Percentiles rank a stretch among this genome's conserved stretches.
phyloP scores from a whole-genome alignment of 345 rosid species.

The Rhizophora apiculata region DNA sequence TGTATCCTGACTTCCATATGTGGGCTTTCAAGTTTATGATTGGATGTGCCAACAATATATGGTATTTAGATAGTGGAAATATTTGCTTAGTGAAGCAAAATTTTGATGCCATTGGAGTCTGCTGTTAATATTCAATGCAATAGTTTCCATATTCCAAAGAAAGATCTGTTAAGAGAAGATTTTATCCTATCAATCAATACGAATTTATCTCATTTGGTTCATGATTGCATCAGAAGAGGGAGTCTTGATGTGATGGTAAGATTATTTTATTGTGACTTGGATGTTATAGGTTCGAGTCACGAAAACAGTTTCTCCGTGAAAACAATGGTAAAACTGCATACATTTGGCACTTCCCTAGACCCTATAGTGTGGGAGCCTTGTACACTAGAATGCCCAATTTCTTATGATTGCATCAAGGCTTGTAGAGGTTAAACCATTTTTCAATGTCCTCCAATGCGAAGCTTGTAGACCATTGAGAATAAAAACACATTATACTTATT shows the following conservation, averaged over 20 bases:
- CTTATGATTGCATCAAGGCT: background rate
- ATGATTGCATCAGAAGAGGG: background rate
- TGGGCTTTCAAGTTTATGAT: background rate
- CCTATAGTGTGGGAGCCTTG: too few species aligned
- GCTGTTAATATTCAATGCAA: background rate
- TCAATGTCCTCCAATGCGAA: background rate
- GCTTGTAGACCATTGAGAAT: background rate
- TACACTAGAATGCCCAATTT: too few species aligned
- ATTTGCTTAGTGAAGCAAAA: background rate
- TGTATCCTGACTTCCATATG: background rate
- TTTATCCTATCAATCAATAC: background rate
- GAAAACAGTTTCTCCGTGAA: too few species aligned
- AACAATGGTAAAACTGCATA: too few species aligned
- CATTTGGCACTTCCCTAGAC: too few species aligned
- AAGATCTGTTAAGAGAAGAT: background rate
- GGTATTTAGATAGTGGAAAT: background rate
- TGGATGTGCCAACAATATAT: background rate
- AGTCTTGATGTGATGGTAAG: too few species aligned
- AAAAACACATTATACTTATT: background rate
- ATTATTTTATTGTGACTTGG: too few species aligned
- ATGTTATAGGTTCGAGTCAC: too few species aligned
- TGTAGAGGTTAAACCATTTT: background rate
- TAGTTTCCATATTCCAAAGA: background rate
- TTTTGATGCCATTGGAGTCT: background rate
- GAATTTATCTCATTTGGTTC: background rate